Evolutionary conservation across 164 flowering plant species (phyloP).

Genomic region (Chimonanthus salicifolius): DNA sequence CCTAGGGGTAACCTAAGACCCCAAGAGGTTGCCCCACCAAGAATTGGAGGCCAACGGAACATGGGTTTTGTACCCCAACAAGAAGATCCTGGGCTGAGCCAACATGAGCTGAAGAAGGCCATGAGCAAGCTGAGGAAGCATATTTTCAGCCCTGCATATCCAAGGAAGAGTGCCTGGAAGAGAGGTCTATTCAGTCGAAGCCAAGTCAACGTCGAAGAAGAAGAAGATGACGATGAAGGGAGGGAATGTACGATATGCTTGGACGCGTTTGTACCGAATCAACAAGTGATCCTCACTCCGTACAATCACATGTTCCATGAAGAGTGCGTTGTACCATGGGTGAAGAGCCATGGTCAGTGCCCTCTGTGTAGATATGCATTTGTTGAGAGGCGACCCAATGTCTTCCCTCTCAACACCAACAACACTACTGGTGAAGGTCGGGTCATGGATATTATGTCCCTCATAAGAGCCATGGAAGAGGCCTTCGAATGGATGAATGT

Average conservation of each 20-base stretch:
- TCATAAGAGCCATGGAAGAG: slow-evolving; percentile 25
- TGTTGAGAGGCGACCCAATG: slow-evolving; percentile 10
- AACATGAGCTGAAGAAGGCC: slow-evolving; percentile 32
- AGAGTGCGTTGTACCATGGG: slow-evolving; percentile 75
- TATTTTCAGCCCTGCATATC: slow-evolving; percentile 32
- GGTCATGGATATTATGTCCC: slow-evolving; percentile 6
- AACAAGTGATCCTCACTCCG: slow-evolving; percentile 62
- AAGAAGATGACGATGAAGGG: slow-evolving; percentile 30
- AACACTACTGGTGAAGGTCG: not conserved
- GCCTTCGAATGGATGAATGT: slow-evolving; percentile 13
- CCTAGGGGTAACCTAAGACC: slow-evolving; percentile 11
- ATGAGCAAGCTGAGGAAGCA: slow-evolving; percentile 41
- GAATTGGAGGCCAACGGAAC: slow-evolving; percentile 12
- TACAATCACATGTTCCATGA: slow-evolving; percentile 92
- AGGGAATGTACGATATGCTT: slow-evolving; percentile 74
- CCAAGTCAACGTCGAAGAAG: not conserved
- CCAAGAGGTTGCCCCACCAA: slow-evolving; percentile 14
- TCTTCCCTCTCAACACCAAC: not conserved
- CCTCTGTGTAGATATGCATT: slow-evolving; percentile 64
- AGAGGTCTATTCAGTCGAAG: slow-evolving; percentile 8
- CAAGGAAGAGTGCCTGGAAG: slow-evolving; percentile 20
- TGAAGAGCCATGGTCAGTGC: slow-evolving; percentile 61
- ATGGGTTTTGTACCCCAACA: slow-evolving; percentile 1
- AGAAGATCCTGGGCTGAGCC: slow-evolving; percentile 24
- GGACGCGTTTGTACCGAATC: slow-evolving; percentile 60